Evolutionary conservation across 2,329 filamentous ascomycete species (phyloP).

Genomic region (Karstenula rhodostoma): DNA sequence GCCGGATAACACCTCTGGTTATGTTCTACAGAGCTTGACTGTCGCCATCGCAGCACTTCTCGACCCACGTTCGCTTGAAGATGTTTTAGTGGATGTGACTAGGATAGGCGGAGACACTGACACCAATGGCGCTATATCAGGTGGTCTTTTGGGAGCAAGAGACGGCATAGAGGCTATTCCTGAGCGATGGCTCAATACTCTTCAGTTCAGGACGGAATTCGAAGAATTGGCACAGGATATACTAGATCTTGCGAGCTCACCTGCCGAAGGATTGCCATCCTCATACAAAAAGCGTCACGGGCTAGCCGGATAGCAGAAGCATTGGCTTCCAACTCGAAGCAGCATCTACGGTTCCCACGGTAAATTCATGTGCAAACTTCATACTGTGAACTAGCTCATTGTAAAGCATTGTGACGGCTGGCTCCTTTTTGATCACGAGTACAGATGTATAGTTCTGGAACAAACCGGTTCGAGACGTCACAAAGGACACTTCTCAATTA

Average conservation of each 20-base stretch:
- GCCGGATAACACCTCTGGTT: conserved; percentile 47
- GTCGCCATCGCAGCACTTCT: conserved; percentile 55
- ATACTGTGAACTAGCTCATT: too few species aligned
- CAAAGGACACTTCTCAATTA: not conserved
- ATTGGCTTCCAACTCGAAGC: not conserved
- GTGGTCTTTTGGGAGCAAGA: conserved; percentile 56
- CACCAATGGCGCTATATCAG: conserved; percentile 58
- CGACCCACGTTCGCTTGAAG: conserved; percentile 51
- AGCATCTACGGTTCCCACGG: too few species aligned
- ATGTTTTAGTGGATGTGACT: conserved; percentile 58
- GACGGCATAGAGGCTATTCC: conserved; percentile 56
- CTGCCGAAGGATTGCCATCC: not conserved
- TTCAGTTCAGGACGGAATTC: conserved; percentile 36
- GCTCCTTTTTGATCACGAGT: not conserved
- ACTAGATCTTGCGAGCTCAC: not conserved
- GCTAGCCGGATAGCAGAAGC: not conserved
- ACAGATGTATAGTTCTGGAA: not conserved
- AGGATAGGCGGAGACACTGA: conserved; percentile 57
- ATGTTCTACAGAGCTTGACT: conserved; percentile 55
- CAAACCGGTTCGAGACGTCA: not conserved
- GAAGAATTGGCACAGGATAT: conserved; percentile 21
- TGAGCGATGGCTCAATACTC: conserved; percentile 44
- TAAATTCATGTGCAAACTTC: too few species aligned
- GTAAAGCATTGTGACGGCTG: too few species aligned
- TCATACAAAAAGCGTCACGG: not conserved